These are phyloP conservation scores for Alternaria conjuncta DNA, from an alignment of 2,329 filamentous ascomycete genomes.

Conservation along the genomic window DNA sequence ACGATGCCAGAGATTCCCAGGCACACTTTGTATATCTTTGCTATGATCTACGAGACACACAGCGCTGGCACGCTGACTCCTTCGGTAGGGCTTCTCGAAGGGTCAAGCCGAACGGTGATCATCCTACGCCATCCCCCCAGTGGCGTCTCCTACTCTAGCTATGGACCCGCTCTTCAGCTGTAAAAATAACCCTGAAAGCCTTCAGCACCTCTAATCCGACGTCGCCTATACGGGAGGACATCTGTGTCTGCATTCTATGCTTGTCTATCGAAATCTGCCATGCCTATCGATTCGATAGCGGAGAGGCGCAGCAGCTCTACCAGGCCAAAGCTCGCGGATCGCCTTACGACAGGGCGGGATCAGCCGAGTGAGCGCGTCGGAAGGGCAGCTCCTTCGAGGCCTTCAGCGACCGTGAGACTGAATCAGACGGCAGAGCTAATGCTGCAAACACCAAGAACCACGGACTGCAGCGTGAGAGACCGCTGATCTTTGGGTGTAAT, in stretches of 20 bases:
- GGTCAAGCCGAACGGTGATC: slow-evolving; percentile 24
- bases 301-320: slow-evolving; percentile 3
- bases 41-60: not conserved
- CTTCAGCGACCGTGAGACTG: not conserved
- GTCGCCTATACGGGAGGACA: slow-evolving; percentile 8
- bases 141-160: slow-evolving; percentile 3
- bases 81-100: slow-evolving; percentile 23
- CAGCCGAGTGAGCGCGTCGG: slow-evolving; percentile 5
- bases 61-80: slow-evolving; percentile 2
- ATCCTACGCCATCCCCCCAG: slow-evolving; percentile 4
- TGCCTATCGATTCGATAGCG: slow-evolving; percentile 7
- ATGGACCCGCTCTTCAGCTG: slow-evolving; percentile 3
- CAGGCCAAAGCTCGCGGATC: not conserved
- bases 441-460: not conserved
- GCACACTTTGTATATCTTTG: not conserved
- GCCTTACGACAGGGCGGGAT: not conserved
- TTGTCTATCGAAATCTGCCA: not conserved
- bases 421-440: not conserved
- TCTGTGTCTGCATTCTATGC: not conserved
- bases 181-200: slow-evolving; percentile 18
- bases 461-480: not conserved
- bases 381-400: not conserved
- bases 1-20: not conserved
- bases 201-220: slow-evolving; percentile 22
- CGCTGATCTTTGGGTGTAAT: not conserved